phyloP scores from a whole-genome alignment of 768 basidiomycete genomes.

The Suillus discolor region DNA sequence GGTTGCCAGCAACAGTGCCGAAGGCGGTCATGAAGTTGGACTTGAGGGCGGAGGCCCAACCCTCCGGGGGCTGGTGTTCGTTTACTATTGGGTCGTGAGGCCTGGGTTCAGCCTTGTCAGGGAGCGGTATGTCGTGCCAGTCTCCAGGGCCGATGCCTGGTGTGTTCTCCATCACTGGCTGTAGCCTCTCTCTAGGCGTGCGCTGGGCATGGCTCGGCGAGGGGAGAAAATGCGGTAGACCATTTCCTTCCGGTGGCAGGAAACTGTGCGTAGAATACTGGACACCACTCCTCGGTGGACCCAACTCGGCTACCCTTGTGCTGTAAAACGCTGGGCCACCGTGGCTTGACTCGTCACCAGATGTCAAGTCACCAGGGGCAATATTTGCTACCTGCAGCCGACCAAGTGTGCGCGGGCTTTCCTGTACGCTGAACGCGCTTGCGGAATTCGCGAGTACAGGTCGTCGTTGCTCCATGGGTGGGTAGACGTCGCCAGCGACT shows the following conservation, averaged over 20 bases:
- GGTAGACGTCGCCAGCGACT: conserved; percentile 24
- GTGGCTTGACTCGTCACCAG: conserved; percentile 28
- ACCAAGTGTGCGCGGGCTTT: conserved; percentile 42
- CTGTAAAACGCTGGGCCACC: neutral
- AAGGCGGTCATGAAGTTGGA: conserved; percentile 51
- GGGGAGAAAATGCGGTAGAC: conserved; percentile 26
- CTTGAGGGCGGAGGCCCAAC: conserved; percentile 46
- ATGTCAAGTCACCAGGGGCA: conserved; percentile 46
- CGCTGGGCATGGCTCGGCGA: conserved; percentile 16
- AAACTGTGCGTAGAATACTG: conserved; percentile 24
- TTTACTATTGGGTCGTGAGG: neutral
- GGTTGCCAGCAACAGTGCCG: conserved; percentile 49
- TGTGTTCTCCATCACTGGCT: conserved; percentile 12
- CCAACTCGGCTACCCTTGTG: conserved; percentile 14
- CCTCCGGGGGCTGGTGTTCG: conserved; percentile 18
- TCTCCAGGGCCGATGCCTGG: conserved; percentile 17
- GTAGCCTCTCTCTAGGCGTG: conserved; percentile 11
- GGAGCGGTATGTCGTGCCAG: conserved; percentile 11
- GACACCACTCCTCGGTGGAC: conserved; percentile 15
- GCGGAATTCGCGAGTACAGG: conserved; percentile 33
- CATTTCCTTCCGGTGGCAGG: conserved; percentile 32
- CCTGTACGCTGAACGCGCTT: conserved; percentile 28
- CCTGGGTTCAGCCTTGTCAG: neutral
- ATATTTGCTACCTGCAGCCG: conserved; percentile 51
- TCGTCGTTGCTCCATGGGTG: neutral